Conservation (phyloP, 2,329 filamentous ascomycete genomes). For the Xylariaceae sp. region DNA sequence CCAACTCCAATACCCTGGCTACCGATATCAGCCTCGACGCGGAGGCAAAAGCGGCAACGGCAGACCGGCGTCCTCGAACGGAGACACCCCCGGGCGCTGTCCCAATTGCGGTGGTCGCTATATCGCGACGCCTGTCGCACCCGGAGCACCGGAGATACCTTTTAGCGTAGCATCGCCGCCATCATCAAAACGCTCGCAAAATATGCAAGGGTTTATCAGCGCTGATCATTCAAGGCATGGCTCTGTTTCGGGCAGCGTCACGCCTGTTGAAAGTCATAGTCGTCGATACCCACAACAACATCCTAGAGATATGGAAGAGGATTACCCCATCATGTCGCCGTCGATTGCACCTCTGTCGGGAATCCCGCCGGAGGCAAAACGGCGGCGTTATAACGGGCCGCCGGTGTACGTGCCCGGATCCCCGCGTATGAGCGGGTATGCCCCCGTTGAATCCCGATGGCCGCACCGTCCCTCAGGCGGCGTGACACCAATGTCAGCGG, state of each 20-base stretch:
- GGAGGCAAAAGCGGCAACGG: conserved; percentile 38
- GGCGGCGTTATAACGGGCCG: conserved; percentile 31
- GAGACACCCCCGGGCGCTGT: conserved; percentile 55
- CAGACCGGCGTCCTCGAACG: conserved; percentile 28
- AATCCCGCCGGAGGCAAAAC: conserved; percentile 31
- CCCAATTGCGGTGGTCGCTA: conserved; percentile 66
- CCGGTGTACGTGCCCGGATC: conserved; percentile 34
- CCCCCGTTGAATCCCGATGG: conserved; percentile 30
- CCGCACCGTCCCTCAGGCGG: conserved; percentile 28
- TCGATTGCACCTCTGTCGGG: conserved; percentile 13
- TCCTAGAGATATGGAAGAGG: conserved; percentile 38
- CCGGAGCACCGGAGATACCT: conserved; percentile 49
- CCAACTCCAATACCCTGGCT: conserved; percentile 83
- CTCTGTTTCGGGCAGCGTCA: conserved; percentile 23
- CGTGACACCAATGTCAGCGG: conserved; percentile 25
- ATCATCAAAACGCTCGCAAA: conserved; percentile 21
- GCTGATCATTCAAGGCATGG: conserved; percentile 31
- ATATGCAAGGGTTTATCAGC: conserved; percentile 26
- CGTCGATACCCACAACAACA: conserved; percentile 50
- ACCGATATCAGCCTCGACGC: conserved; percentile 85
- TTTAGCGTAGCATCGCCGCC: conserved; percentile 36
- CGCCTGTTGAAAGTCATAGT: conserved; percentile 54
- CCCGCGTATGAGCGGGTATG: conserved; percentile 35
- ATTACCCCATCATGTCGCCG: conserved; percentile 35
- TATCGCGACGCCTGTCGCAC: conserved; percentile 54